These are phyloP conservation scores for Leucocoprinus birnbaumii DNA, from an alignment of 768 basidiomycete genomes.

Conservation along the genomic window DNA sequence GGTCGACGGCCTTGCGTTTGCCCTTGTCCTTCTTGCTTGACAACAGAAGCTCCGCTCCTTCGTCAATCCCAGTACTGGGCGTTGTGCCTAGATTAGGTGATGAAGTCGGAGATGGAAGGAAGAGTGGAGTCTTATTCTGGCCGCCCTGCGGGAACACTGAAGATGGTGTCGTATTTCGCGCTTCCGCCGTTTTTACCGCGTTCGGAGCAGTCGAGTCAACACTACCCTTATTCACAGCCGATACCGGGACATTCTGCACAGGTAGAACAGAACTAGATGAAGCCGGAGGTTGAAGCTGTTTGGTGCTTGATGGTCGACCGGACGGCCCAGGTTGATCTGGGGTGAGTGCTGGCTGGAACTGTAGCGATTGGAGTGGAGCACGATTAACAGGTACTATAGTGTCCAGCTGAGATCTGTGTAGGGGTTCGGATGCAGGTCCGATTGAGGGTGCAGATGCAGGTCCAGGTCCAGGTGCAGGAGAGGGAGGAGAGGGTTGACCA, in stretches of 20 bases:
- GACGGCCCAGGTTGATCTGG: background rate
- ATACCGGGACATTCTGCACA: background rate
- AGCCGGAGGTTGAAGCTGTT: background rate
- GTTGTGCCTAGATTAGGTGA: slow-evolving; percentile 20
- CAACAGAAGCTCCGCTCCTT: background rate
- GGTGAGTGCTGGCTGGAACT: background rate
- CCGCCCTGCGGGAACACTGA: background rate
- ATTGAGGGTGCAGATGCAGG: too few species aligned
- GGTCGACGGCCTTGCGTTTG: background rate
- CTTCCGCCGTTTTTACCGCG: background rate
- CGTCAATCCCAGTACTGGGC: background rate
- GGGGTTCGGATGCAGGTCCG: too few species aligned
- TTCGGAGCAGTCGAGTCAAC: background rate
- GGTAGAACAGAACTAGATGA: background rate
- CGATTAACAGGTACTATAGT: background rate
- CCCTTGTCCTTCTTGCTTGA: background rate
- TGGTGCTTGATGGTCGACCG: background rate
- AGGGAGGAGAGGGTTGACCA: background rate
- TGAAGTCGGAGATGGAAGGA: slow-evolving; percentile 43
- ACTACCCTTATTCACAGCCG: too few species aligned
- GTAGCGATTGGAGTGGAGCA: background rate
- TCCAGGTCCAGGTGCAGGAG: too few species aligned
- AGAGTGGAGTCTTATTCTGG: slow-evolving; percentile 39
- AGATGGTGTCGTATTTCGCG: background rate
- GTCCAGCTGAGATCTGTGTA: background rate